Evolutionary conservation across 306 rosid species (phyloP).

Genomic region (Quercus gilva): DNA sequence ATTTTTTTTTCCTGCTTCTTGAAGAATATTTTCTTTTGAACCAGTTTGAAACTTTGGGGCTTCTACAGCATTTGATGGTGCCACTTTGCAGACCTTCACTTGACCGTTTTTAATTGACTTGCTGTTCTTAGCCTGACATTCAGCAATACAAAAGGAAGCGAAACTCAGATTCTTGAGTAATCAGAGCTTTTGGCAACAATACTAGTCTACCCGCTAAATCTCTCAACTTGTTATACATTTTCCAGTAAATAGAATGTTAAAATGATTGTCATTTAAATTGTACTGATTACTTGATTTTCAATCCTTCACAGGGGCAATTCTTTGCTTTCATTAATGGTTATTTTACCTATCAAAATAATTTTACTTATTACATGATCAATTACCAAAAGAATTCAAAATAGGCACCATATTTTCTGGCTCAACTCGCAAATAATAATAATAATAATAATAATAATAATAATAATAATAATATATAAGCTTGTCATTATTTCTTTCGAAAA

Average conservation of each 20-base stretch:
- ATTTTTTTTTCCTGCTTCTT: slow-evolving; percentile 18
- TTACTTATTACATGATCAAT: background rate
- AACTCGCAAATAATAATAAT: background rate
- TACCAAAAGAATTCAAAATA: background rate
- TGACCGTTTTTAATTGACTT: slow-evolving; percentile 40
- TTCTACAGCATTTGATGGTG: slow-evolving; percentile 26
- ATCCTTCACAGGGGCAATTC: too few relatives aligned
- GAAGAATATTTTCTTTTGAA: slow-evolving; percentile 28
- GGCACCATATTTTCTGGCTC: background rate
- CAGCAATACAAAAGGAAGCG: slow-evolving; percentile 9
- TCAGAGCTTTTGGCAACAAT: background rate
- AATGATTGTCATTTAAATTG: background rate
- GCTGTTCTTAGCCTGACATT: slow-evolving; percentile 49
- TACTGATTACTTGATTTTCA: background rate
- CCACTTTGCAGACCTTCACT: slow-evolving; percentile 33
- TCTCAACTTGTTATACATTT: background rate
- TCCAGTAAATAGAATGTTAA: background rate
- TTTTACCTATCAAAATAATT: too few relatives aligned
- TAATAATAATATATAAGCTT: background rate
- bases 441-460: too few relatives aligned
- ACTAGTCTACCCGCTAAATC: background rate
- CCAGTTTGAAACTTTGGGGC: slow-evolving; percentile 24
- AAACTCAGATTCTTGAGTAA: slow-evolving; percentile 11
- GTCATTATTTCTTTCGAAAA: background rate
- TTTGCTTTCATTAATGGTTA: too few relatives aligned